These are phyloP conservation scores for Gautieria morchelliformis DNA, from an alignment of 768 basidiomycete genomes.

Conservation along the genomic window DNA sequence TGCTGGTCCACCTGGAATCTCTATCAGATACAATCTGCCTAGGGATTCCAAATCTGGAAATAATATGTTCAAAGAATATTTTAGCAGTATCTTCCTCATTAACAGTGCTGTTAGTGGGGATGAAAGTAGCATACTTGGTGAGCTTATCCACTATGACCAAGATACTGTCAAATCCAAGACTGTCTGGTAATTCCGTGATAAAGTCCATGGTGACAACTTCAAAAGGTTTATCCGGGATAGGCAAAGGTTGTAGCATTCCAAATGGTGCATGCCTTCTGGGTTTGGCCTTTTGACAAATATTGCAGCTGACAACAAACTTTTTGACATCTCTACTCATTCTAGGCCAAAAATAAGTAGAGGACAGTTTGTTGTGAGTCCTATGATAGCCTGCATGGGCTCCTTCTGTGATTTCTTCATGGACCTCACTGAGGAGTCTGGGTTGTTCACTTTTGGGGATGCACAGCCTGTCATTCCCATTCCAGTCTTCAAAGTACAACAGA, in stretches of 20 bases:
- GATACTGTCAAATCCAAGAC: constrained; percentile 13
- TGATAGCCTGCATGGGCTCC: constrained; percentile 14
- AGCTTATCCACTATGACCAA: constrained; percentile 14
- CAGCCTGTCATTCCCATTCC: background rate
- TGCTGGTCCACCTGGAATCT: no score
- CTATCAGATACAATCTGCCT: no score
- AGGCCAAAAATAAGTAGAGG: constrained; percentile 18
- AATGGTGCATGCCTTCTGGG: background rate
- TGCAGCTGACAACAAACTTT: constrained; percentile 21
- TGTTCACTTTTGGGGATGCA: constrained; percentile 8
- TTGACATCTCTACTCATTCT: constrained; percentile 13
- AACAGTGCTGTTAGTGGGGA: constrained; percentile 24
- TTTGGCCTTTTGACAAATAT: constrained; percentile 13
- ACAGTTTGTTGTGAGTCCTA: constrained; percentile 12
- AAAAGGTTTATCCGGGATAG: constrained; percentile 12
- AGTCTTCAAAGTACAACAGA: constrained; percentile 1
- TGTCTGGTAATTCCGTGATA: constrained; percentile 16
- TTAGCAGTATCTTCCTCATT: constrained; percentile 25
- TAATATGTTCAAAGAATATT: no score
- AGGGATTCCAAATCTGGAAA: no score
- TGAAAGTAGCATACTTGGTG: constrained; percentile 32
- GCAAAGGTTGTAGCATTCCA: constrained; percentile 4
- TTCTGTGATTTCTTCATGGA: constrained; percentile 10
- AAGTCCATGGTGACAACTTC: constrained; percentile 18
- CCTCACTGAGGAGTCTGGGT: constrained; percentile 3